Conservation (phyloP, 2,329 filamentous ascomycete species). For the Phoma sp. region DNA sequence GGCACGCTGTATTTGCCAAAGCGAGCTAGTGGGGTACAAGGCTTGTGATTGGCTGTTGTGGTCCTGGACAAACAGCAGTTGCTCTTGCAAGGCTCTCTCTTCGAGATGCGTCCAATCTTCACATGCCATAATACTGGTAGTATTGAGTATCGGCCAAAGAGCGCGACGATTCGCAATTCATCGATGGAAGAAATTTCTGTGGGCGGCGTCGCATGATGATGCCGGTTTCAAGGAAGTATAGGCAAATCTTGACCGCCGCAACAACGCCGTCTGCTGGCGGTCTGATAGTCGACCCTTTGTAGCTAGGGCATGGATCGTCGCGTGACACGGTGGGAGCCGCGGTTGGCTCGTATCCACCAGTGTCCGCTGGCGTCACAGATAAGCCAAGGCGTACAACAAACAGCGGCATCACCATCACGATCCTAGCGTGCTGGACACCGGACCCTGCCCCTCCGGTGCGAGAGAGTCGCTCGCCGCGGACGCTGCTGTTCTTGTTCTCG, state of each 20-base stretch:
- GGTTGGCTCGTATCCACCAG: conserved; percentile 18
- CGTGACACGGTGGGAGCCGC: conserved; percentile 29
- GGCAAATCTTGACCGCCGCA: conserved; percentile 12
- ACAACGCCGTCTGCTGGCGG: conserved; percentile 5
- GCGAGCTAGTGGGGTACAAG: neutral
- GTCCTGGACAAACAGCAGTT: neutral
- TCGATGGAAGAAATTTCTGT: too few relatives aligned
- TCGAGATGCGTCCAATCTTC: too few relatives aligned
- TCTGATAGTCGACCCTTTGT: conserved; percentile 12
- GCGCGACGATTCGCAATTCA: too few relatives aligned
- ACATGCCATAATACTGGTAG: too few relatives aligned
- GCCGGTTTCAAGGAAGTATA: too few relatives aligned
- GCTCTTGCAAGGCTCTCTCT: neutral
- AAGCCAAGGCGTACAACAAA: conserved; percentile 33
- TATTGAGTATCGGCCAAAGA: too few relatives aligned
- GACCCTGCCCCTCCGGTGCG: conserved; percentile 3
- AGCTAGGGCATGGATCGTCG: conserved; percentile 21
- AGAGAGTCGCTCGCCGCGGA: neutral
- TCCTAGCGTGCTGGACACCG: conserved; percentile 5
- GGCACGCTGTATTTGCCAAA: too few relatives aligned
- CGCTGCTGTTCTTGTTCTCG: neutral
- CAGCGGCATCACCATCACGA: conserved; percentile 11
- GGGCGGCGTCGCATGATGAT: too few relatives aligned
- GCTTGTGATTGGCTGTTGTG: neutral
- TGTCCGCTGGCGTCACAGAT: conserved; percentile 26